Base-by-base conservation (phyloP, 2,329 filamentous ascomycete genomes). In the Trichoderma atroviride region DNA sequence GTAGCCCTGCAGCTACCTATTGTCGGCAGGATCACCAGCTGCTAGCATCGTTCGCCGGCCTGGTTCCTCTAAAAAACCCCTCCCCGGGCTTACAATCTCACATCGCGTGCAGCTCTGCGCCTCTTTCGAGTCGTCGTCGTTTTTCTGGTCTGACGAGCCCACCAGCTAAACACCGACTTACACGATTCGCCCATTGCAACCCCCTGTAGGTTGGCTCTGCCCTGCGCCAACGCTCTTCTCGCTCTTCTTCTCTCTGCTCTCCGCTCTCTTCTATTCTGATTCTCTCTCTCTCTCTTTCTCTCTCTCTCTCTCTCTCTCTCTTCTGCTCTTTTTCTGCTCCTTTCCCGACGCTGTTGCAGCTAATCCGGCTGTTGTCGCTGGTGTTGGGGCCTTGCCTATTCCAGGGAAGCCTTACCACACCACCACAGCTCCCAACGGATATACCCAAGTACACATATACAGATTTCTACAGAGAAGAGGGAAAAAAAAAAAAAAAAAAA, bases 91-190 rank as follows among this genome's bases (percentile, higher is more conserved):
- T 16, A 66, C 63, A 43, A 65, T 58, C 63, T 58, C 55, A 66
- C 63, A 50, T 65, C 62, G 53, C 53, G 62, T 65, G 62, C 62
- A 37, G 55, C 63, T 66, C 37, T 66, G 63, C 63, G 63, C 63
- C 63, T 66, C 63, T 50, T 58, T 58, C 27, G 37, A 43, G 37
- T 43, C 37, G 37, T 37, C 62, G 33, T 43, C 52, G 52, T 55
- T 33, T 47, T 31, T 31, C 5, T 31, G 29, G 63, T 66, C 63
- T 66, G 53, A 58, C 63, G 29, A 56, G 40, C 31, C 63, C 63
- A 58, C 63, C 35, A 11, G 33, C 33, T 33, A 33, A 47, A 40
- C 31, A 1, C 33, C 53, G 43, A 66, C 63, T 66, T 66, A 66
- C 63, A 66, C 63, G 55, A 7, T 33, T 50, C 63, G 13, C 50